Base-by-base conservation (phyloP, 1,284 basidiomycete species). In the Austroboletus niveus region DNA sequence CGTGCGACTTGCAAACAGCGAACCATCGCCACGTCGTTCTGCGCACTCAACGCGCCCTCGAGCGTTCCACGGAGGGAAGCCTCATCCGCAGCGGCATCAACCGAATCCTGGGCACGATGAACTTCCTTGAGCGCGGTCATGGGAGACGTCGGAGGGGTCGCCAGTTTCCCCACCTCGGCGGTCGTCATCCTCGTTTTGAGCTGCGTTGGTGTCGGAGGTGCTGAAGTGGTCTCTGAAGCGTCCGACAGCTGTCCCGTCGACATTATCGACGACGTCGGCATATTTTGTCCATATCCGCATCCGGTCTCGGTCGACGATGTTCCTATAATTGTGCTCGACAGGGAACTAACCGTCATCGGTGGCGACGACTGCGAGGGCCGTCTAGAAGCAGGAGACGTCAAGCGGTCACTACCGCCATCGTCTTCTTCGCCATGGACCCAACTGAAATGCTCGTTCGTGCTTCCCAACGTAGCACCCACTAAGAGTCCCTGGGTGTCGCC, bases 11-110 rank as follows among this genome's bases (percentile, higher is more conserved):
- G 82, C 52, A 90, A 70, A 9, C 84, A 74, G 35, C 75, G 71
- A 31, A 87, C 69, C 75, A 91, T 82, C 57, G 82, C 80, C 14
- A 74, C 77, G 60, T 91, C 88, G 60, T 70, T 82, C 41, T 75
- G 76, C 6, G 78, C 75, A 45, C 77, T 69, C 44, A 90, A 64
- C 8, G 85, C 85, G 4, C 68, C 68, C 3, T 75, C 76, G 74
- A 92, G 77, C 44, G 85, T 74, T 50, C 74, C 71, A 2, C 81
- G 72, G 38, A 91, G 71, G 43, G 85, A 78, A 9, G 73, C 78
- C 32, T 74, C 68, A 64, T 92, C 89, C 22, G 67, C 69, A 15
- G 69, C 73, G 7, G 69, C 69, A 59, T 88, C 86, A 24, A 72
- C 66, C 17, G 72, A 69, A 61, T 85, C 82, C 68, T 89, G 84